phyloP scores from a whole-genome alignment of 2,329 filamentous ascomycete species.

The Thielaviopsis ethacetica region DNA sequence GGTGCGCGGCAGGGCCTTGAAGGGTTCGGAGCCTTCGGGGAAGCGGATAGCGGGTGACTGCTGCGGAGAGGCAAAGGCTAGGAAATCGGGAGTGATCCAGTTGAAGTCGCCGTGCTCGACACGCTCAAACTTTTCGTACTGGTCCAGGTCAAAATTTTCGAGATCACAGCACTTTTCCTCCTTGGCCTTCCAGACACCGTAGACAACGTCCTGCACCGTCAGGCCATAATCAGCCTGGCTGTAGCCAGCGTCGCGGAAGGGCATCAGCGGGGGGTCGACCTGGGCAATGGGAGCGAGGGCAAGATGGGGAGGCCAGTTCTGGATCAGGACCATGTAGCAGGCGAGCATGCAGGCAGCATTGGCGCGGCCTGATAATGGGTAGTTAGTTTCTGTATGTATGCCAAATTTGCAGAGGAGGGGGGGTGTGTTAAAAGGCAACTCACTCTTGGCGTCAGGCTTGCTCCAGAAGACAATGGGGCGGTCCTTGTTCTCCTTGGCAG shows the following conservation, averaged over 20 bases:
- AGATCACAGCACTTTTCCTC: constrained; percentile 83
- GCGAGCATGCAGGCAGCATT: constrained; percentile 91
- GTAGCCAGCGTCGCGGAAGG: constrained; percentile 94
- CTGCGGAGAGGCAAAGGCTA: constrained; percentile 92
- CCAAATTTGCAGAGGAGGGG: too few species aligned
- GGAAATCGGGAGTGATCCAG: constrained; percentile 90
- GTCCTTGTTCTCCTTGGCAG: constrained; percentile 77
- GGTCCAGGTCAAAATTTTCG: constrained; percentile 87
- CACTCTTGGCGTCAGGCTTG: constrained; percentile 77
- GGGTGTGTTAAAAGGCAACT: neutral
- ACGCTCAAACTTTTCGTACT: constrained; percentile 90
- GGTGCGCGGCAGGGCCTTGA: constrained; percentile 56
- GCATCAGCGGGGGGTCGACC: constrained; percentile 94
- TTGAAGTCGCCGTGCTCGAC: constrained; percentile 99
- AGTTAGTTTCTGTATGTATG: neutral
- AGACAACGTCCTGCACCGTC: constrained; percentile 92
- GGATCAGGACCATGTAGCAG: constrained; percentile 97
- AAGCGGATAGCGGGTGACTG: constrained; percentile 61
- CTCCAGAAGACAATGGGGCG: constrained; percentile 94
- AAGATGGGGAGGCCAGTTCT: constrained; percentile 92
- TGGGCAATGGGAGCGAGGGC: constrained; percentile 91
- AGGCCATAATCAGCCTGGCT: constrained; percentile 95
- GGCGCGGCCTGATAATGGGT: constrained; percentile 49
- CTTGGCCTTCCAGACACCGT: constrained; percentile 97
- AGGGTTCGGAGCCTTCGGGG: constrained; percentile 55